Percentiles rank a stretch among this genome's conserved stretches.
Evolutionary conservation across 2,329 filamentous ascomycete species (phyloP).

Genomic region (Helotiales sp.): DNA sequence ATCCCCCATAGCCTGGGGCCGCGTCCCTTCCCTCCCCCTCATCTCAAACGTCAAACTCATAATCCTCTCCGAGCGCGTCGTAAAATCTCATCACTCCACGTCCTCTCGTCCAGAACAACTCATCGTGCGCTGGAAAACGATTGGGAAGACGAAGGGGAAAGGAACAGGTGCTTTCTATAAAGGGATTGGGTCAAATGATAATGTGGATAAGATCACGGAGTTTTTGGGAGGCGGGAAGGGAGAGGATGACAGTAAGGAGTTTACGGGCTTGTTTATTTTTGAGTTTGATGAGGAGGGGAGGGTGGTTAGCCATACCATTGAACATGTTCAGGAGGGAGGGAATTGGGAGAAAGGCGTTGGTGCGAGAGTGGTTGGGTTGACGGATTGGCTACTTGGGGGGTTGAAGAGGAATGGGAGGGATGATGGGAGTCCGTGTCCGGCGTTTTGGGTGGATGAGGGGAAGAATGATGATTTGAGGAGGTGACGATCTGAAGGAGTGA

Average conservation of each 20-base stretch:
- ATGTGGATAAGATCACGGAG: constrained; percentile 53
- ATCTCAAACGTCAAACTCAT: constrained; percentile 86
- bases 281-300: constrained; percentile 88
- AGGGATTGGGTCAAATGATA: constrained; percentile 43
- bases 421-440: constrained; percentile 33
- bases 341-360: constrained; percentile 81
- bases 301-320: constrained; percentile 86
- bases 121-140: constrained; percentile 85
- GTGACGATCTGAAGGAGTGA: neutral
- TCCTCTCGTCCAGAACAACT: constrained; percentile 67
- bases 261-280: constrained; percentile 91
- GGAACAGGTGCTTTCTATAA: constrained; percentile 45
- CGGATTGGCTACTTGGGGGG: constrained; percentile 89
- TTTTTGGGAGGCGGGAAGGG: constrained; percentile 47
- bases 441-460: constrained; percentile 23
- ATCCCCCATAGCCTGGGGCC: constrained; percentile 92
- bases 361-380: constrained; percentile 83
- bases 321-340: constrained; percentile 82
- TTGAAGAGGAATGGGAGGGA: constrained; percentile 51
- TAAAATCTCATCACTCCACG: constrained; percentile 36
- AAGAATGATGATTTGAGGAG: constrained; percentile 1
- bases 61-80: constrained; percentile 86
- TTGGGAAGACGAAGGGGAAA: constrained; percentile 47
- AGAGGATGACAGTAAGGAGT: constrained; percentile 68
- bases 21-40: constrained; percentile 70